Evolutionary conservation across 169 alveolate species (phyloP), one percentile per base, ranked within the genome.

Genomic region (Besnoitia besnoiti): DNA sequence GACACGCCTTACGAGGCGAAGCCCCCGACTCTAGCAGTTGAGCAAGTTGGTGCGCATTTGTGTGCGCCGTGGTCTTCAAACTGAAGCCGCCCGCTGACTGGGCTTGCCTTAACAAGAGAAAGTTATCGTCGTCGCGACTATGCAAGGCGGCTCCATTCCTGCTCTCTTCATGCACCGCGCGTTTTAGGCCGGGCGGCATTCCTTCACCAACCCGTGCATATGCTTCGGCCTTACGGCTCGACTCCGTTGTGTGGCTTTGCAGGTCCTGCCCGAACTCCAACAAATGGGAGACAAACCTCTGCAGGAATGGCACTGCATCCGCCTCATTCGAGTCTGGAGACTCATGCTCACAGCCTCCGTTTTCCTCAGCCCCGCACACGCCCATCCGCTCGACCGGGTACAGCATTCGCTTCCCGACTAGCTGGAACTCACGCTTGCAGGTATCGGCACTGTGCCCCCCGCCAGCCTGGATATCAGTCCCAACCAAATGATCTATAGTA

Each of bases 231-330:
- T n/a, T n/a, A n/a, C n/a, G n/a, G n/a, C n/a, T n/a, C n/a, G n/a
- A n/a, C n/a, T 42, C 39, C 82, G n/a, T 0, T 14, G 47, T 42
- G n/a, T 10, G 44, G 14, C 44, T 24, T 33, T 37, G 82, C 8
- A 30, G 82, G n/a, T 73, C 82, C 82, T 42, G 46, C 12, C 82
- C 82, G 24, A n/a, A 37, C 82, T 35, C 82, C 39, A 73, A 42
- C 82, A 73, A 19, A n/a, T 73, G 82, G 24, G 46, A 73, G 2
- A 73, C 82, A 73, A 73, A 73, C 39, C 82, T 39, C 46, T 73
- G 82, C 24, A 73, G 46, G 46, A 73, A 73, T 2, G 82, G 46
- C 46, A 1, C 82, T 19, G 82, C 21, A 10, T 73, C 82, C n/a
- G 82, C 82, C 44, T 62, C 79, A 7, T 73, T 42, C n/a, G 82